Conservation (phyloP, 257 asterid species). For the Solanum paucissectum region DNA sequence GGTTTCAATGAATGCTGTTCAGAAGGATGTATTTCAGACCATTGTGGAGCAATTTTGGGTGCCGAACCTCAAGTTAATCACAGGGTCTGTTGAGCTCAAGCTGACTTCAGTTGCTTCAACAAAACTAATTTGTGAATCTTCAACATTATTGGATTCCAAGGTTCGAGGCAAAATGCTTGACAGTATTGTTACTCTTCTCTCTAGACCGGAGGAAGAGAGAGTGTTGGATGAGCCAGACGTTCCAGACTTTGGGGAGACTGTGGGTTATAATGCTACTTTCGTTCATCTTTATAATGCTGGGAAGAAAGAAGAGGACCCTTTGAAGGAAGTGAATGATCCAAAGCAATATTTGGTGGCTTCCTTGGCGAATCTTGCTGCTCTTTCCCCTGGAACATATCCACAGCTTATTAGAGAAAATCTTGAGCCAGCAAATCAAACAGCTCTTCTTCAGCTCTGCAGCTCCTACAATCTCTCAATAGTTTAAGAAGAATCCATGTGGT, state of each 20-base stretch:
- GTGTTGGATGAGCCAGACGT: slow-evolving; percentile 75
- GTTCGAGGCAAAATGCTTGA: slow-evolving; percentile 86
- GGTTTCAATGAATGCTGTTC: slow-evolving; percentile 66
- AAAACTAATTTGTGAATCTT: slow-evolving; percentile 59
- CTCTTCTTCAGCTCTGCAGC: slow-evolving; percentile 64
- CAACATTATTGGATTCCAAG: slow-evolving; percentile 45
- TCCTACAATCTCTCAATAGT: slow-evolving; percentile 42
- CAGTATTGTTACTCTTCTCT: slow-evolving; percentile 80
- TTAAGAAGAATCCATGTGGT: slow-evolving; percentile 19
- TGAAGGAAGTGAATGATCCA: slow-evolving; percentile 72
- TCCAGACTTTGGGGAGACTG: slow-evolving; percentile 76
- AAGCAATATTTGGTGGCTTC: slow-evolving; percentile 70
- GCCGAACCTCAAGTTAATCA: slow-evolving; percentile 67
- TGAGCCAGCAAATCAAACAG: slow-evolving; percentile 71
- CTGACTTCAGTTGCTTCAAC: slow-evolving; percentile 79
- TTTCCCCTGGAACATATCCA: slow-evolving; percentile 56
- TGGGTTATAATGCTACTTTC: slow-evolving; percentile 67
- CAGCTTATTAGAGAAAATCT: slow-evolving; percentile 47
- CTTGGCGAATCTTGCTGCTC: slow-evolving; percentile 54
- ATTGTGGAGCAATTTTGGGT: slow-evolving; percentile 77
- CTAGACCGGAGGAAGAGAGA: slow-evolving; percentile 70
- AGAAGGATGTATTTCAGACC: slow-evolving; percentile 44
- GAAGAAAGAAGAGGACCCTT: slow-evolving; percentile 83
- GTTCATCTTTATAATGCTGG: slow-evolving; percentile 72
- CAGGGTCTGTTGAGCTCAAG: slow-evolving; percentile 68